phyloP scores from a whole-genome alignment of 2,329 filamentous ascomycete genomes.

The Acarospora socialis region DNA sequence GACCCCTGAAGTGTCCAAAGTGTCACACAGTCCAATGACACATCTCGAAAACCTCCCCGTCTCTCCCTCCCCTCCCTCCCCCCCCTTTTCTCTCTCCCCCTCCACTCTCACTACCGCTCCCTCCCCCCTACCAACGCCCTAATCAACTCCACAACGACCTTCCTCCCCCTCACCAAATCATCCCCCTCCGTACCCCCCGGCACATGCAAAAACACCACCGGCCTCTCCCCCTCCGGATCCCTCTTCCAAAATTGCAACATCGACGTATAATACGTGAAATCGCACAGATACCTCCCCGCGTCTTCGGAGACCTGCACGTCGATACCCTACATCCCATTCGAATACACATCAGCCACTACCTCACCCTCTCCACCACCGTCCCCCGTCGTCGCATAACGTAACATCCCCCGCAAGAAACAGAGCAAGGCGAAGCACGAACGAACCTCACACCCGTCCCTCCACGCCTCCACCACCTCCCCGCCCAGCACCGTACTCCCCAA shows the following conservation, averaged over 20 bases:
- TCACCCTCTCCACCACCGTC: conserved; percentile 18
- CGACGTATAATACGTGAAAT: conserved; percentile 64
- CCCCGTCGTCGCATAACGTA: conserved; percentile 26
- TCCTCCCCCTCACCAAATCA: conserved; percentile 25
- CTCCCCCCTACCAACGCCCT: conserved; percentile 28
- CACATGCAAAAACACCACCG: conserved; percentile 58
- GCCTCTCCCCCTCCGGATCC: conserved; percentile 25
- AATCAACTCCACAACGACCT: conserved; percentile 30
- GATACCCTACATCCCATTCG: conserved; percentile 12
- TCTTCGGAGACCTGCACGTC: conserved; percentile 49
- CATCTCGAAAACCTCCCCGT: not conserved
- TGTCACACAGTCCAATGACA: not conserved
- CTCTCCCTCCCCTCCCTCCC: not conserved
- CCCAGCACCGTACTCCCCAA: conserved; percentile 44
- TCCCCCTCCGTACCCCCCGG: conserved; percentile 43
- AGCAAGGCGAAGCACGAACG: conserved; percentile 14
- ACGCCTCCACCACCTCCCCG: conserved; percentile 41
- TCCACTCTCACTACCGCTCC: conserved; percentile 26
- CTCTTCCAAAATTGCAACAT: conserved; percentile 42
- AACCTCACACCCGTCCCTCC: conserved; percentile 40
- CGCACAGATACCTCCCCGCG: conserved; percentile 59
- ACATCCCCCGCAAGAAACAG: conserved; percentile 1
- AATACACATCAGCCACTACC: conserved; percentile 8
- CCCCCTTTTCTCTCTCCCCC: conserved; percentile 12
- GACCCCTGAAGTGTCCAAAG: not conserved